These are phyloP conservation scores for Exserohilum turcica DNA, from an alignment of 2,329 filamentous ascomycete species.

Conservation along the genomic window DNA sequence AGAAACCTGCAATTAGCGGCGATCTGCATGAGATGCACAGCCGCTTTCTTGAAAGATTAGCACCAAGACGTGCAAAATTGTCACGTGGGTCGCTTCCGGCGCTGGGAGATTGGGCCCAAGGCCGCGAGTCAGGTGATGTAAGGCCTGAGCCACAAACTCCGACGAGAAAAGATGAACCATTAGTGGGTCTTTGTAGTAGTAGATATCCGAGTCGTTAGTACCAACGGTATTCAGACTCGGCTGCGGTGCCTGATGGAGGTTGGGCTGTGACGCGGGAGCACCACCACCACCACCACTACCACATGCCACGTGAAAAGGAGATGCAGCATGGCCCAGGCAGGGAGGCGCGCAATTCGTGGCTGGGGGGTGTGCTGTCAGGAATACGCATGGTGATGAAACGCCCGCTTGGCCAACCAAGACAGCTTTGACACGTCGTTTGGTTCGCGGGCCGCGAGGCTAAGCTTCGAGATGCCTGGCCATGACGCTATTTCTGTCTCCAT, in stretches of 20 bases:
- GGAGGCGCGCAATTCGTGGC: neutral
- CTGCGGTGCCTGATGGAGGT: too few relatives aligned
- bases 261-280: too few relatives aligned
- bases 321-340: neutral
- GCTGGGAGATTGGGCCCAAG: neutral
- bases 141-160: neutral
- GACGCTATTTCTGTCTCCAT: neutral
- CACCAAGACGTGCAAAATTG: conserved; percentile 3
- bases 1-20: conserved; percentile 1
- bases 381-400: conserved; percentile 2
- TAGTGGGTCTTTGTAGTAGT: neutral
- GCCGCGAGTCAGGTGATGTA: neutral
- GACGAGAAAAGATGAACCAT: neutral
- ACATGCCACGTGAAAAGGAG: too few relatives aligned
- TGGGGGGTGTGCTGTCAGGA: neutral
- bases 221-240: too few relatives aligned
- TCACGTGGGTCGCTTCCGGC: neutral
- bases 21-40: conserved; percentile 10
- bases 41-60: neutral
- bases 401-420: conserved; percentile 1
- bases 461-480: neutral
- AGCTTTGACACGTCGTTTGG: conserved; percentile 1
- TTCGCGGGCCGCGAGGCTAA: neutral
- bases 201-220: neutral
- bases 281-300: neutral